phyloP scores from a whole-genome alignment of 768 basidiomycete genomes.

The Rhizopogon rudus region DNA sequence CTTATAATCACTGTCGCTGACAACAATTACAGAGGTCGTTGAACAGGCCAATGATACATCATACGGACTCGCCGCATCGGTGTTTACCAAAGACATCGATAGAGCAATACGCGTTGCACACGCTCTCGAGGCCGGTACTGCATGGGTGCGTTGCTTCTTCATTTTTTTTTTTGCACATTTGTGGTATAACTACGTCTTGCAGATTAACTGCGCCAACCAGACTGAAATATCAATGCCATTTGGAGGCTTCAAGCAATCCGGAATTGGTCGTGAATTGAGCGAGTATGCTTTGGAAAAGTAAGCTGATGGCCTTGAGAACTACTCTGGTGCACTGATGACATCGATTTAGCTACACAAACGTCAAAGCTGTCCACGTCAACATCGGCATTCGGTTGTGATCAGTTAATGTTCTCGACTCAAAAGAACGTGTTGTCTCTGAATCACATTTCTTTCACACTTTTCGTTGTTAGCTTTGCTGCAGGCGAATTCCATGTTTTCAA shows the following conservation, averaged over 20 bases:
- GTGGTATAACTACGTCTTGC: neutral
- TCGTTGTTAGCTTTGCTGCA: too few relatives aligned
- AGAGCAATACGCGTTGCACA: conserved; percentile 37
- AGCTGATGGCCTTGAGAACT: conserved; percentile 12
- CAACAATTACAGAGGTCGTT: conserved; percentile 14
- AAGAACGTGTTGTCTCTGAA: too few relatives aligned
- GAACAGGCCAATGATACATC: conserved; percentile 38
- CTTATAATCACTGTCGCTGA: neutral
- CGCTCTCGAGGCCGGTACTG: conserved; percentile 45
- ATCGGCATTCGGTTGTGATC: conserved; percentile 20
- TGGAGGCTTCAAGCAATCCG: conserved; percentile 72
- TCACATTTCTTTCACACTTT: too few relatives aligned
- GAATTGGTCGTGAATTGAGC: conserved; percentile 65
- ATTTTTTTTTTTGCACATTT: neutral
- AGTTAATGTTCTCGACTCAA: too few relatives aligned
- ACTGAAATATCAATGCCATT: conserved; percentile 53
- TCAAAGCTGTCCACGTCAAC: conserved; percentile 60
- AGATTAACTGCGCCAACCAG: conserved; percentile 41
- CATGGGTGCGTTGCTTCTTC: conserved; percentile 40
- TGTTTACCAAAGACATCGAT: conserved; percentile 41
- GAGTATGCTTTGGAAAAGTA: conserved; percentile 54
- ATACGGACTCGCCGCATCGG: conserved; percentile 46
- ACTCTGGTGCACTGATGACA: neutral
- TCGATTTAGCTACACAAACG: conserved; percentile 44
- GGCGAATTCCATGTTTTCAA: too few relatives aligned